Evolutionary conservation across 1,284 basidiomycete species (phyloP).

Genomic region (Mycena citricolor): DNA sequence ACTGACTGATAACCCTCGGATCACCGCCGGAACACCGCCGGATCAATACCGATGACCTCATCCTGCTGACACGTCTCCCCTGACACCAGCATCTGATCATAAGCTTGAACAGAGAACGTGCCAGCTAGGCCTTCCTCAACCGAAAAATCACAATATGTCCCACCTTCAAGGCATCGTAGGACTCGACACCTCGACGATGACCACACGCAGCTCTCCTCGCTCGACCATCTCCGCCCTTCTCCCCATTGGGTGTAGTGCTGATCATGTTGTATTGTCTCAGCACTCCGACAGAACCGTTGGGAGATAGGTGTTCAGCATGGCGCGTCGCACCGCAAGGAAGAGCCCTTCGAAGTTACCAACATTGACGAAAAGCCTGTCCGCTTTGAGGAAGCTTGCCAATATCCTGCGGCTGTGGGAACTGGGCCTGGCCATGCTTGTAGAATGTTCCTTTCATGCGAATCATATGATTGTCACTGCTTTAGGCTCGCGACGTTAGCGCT

Average conservation of each 20-base stretch:
- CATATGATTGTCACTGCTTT: too few relatives aligned
- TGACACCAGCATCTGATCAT: constrained; percentile 59
- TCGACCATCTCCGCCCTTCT: constrained; percentile 20
- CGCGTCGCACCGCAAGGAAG: constrained; percentile 5
- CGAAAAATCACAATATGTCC: too few relatives aligned
- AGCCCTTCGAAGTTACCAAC: constrained; percentile 22
- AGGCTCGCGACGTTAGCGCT: too few relatives aligned
- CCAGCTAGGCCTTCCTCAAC: not conserved
- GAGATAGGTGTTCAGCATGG: constrained; percentile 16
- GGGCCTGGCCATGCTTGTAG: too few relatives aligned
- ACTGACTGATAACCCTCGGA: too few relatives aligned
- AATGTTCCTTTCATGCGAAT: too few relatives aligned
- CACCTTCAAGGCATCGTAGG: constrained; percentile 50
- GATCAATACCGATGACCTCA: too few relatives aligned
- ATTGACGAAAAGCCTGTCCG: constrained; percentile 35
- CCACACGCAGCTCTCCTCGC: constrained; percentile 17
- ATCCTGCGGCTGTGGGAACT: too few relatives aligned
- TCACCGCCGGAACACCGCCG: too few relatives aligned
- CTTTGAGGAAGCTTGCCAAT: too few relatives aligned
- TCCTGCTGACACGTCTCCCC: too few relatives aligned
- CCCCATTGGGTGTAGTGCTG: constrained; percentile 18
- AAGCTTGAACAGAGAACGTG: constrained; percentile 39
- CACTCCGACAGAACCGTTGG: constrained; percentile 14
- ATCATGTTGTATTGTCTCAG: constrained; percentile 16
- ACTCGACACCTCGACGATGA: constrained; percentile 61